Conservation (phyloP, 2,329 filamentous ascomycete genomes). For the Myriosclerotinia scirpicola region DNA sequence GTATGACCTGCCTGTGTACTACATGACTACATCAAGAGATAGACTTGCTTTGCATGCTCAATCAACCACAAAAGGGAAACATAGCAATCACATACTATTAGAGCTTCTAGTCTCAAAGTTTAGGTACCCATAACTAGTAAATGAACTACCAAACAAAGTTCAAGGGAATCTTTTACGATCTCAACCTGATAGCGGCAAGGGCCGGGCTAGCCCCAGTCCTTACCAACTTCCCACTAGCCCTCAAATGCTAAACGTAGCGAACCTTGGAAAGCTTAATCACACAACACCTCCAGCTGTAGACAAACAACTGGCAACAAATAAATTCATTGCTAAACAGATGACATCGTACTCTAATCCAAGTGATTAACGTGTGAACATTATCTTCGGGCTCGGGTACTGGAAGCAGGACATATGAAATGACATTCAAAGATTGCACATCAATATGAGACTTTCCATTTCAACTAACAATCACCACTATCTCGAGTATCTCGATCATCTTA, state of each 20-base stretch:
- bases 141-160: not conserved
- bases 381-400: too few relatives aligned
- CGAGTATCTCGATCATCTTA: too few relatives aligned
- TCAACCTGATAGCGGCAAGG: too few relatives aligned
- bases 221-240: not conserved
- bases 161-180: not conserved
- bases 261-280: constrained; percentile 8
- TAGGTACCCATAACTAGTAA: not conserved
- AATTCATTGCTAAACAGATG: not conserved
- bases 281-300: not conserved
- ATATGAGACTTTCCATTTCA: too few relatives aligned
- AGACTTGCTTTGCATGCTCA: not conserved
- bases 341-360: too few relatives aligned
- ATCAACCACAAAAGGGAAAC: not conserved
- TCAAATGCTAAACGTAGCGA: not conserved
- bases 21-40: not conserved
- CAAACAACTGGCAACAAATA: not conserved
- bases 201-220: not conserved
- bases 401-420: too few relatives aligned
- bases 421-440: too few relatives aligned
- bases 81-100: not conserved
- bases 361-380: not conserved
- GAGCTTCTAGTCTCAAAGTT: not conserved
- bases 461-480: too few relatives aligned
- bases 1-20: not conserved